phyloP scores from a whole-genome alignment of 1,139 yeast species.

The Candida neerlandica region DNA sequence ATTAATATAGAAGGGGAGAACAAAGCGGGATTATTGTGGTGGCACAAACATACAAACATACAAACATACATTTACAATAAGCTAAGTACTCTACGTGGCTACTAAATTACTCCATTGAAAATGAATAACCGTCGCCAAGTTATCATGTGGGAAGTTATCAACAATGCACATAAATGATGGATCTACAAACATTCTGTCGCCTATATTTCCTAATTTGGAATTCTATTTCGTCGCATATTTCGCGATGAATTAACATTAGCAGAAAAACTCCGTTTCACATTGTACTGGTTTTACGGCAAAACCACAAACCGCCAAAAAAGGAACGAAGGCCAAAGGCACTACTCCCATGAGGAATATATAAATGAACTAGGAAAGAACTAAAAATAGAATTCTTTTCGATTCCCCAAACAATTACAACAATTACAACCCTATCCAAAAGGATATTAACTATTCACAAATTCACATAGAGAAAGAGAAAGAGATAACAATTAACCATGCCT shows the following conservation, averaged over 20 bases:
- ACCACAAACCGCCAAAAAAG: too few species aligned
- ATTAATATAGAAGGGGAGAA: neutral
- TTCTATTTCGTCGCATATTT: neutral
- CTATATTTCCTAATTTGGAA: conserved; percentile 12
- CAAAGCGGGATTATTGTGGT: too few species aligned
- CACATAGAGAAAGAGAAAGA: neutral
- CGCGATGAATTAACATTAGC: conserved; percentile 17
- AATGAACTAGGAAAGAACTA: conserved; percentile 2
- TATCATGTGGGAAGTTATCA: too few species aligned
- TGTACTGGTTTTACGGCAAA: neutral
- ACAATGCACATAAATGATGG: too few species aligned
- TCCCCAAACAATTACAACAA: neutral
- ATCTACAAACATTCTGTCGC: conserved; percentile 5
- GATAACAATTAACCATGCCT: conserved; percentile 6
- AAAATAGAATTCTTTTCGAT: neutral
- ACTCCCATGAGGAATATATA: neutral
- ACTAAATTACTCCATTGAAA: neutral
- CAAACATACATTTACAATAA: too few species aligned
- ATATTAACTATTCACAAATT: too few species aligned
- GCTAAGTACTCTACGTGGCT: neutral
- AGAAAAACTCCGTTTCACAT: neutral
- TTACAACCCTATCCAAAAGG: neutral
- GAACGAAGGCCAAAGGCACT: too few species aligned
- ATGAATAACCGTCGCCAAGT: too few species aligned
- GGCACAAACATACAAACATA: too few species aligned